Percentiles rank a stretch among this genome's conserved stretches.
Evolutionary conservation across 495 filamentous ascomycete genomes (phyloP).

Genomic region (Hyaloscypha variabilis): DNA sequence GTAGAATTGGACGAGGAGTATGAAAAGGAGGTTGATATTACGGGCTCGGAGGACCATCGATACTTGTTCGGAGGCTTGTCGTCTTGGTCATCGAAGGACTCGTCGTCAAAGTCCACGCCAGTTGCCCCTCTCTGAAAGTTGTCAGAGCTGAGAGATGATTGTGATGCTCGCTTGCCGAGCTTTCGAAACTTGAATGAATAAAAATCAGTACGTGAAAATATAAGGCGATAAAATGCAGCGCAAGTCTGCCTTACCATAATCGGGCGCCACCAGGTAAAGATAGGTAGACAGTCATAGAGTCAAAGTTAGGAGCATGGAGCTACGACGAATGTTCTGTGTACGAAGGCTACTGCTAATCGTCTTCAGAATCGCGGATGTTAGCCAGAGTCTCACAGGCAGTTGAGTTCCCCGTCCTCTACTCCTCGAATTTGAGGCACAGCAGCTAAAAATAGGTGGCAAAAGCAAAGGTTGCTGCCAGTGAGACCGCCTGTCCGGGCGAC

Average conservation of each 20-base stretch:
- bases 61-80: slow-evolving; percentile 1
- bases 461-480: no score
- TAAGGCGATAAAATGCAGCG: neutral
- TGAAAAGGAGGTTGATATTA: neutral
- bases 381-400: no score
- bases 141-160: neutral
- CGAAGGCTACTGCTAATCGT: neutral
- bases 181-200: slow-evolving; percentile 5
- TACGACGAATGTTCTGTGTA: neutral
- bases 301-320: no score
- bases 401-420: no score
- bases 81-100: neutral
- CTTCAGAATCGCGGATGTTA: neutral
- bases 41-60: slow-evolving; percentile 4
- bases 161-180: slow-evolving; percentile 3
- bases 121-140: neutral
- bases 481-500: no score
- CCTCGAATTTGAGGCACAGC: no score
- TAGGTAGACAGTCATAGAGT: slow-evolving; percentile 2
- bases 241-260: slow-evolving; percentile 1
- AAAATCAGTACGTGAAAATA: no score
- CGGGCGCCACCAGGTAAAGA: neutral
- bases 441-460: no score
- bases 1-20: slow-evolving; percentile 2
- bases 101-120: slow-evolving; percentile 3